A percentile compares a stretch with the other conserved stretches of the same genome.
These are phyloP conservation scores for Gypsophila paniculata DNA, from an alignment of 179 eudicot species.

Conservation along the genomic window DNA sequence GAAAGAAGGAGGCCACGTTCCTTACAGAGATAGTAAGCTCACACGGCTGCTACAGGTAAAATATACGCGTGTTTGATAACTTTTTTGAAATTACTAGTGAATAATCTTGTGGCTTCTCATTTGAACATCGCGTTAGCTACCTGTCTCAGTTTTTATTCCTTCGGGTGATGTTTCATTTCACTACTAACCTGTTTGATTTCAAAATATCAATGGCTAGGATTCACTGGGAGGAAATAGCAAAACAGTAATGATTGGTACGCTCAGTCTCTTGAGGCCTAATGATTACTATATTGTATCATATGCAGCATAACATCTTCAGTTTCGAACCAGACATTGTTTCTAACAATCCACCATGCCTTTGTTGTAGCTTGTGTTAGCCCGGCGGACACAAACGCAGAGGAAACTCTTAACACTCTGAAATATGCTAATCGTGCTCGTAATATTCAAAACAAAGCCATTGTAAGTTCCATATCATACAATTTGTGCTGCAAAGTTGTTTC, in stretches of 20 bases:
- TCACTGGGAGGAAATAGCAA: conserved; percentile 96
- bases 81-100: too few species aligned
- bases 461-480: conserved; percentile 33
- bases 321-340: background rate
- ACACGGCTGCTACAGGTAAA: conserved; percentile 83
- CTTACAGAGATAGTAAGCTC: conserved; percentile 93
- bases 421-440: conserved; percentile 99
- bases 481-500: background rate
- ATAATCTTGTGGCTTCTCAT: too few species aligned
- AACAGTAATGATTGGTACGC: conserved; percentile 94
- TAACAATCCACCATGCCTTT: conserved; percentile 7
- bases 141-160: background rate
- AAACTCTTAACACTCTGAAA: conserved; percentile 87
- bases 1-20: conserved; percentile 89
- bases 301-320: background rate
- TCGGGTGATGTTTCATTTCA: background rate
- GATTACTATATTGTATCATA: background rate
- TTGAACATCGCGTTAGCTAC: too few species aligned
- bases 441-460: conserved; percentile 95
- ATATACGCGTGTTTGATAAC: background rate
- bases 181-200: conserved; percentile 11
- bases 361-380: conserved; percentile 90
- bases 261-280: background rate
- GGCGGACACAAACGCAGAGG: conserved; percentile 95
- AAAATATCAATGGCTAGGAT: conserved; percentile 50